These are phyloP conservation scores for Eutrema yunnanense DNA, from an alignment of 345 rosid species.

Conservation along the genomic window DNA sequence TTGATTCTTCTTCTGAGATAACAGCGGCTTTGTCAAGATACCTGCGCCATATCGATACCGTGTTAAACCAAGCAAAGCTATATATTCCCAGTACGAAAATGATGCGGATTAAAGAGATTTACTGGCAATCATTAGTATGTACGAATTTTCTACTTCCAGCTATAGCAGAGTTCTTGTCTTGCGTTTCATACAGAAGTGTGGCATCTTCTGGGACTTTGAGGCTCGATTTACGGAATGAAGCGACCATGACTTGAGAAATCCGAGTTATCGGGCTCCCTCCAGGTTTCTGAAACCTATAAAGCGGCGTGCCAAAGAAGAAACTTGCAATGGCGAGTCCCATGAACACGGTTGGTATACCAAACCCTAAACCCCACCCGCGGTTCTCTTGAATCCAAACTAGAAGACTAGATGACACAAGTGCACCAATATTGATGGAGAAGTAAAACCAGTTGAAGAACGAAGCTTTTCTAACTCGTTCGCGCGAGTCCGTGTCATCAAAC, in stretches of 20 bases:
- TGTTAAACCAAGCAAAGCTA: neutral
- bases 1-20: constrained; percentile 56
- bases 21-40: constrained; percentile 96
- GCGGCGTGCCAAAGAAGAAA: constrained; percentile 84
- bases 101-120: neutral
- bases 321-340: constrained; percentile 81
- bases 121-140: constrained; percentile 68
- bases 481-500: constrained; percentile 81
- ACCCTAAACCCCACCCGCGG: constrained; percentile 91
- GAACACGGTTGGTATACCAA: constrained; percentile 86
- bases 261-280: constrained; percentile 92
- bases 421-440: constrained; percentile 90
- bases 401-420: constrained; percentile 75
- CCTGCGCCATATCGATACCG: constrained; percentile 31
- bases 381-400: constrained; percentile 92
- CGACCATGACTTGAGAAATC: constrained; percentile 77
- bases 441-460: constrained; percentile 96
- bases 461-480: constrained; percentile 73
- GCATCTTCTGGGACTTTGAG: constrained; percentile 53
- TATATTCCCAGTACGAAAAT: neutral
- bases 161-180: constrained; percentile 58
- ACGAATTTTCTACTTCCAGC: constrained; percentile 73
- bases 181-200: constrained; percentile 63
- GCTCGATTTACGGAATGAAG: constrained; percentile 61
- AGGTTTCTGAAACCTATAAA: constrained; percentile 84